A percentile compares a stretch with the other conserved stretches of the same genome.
phyloP scores from a whole-genome alignment of 2,329 filamentous ascomycete species.

The Clarireedia monteithiana region DNA sequence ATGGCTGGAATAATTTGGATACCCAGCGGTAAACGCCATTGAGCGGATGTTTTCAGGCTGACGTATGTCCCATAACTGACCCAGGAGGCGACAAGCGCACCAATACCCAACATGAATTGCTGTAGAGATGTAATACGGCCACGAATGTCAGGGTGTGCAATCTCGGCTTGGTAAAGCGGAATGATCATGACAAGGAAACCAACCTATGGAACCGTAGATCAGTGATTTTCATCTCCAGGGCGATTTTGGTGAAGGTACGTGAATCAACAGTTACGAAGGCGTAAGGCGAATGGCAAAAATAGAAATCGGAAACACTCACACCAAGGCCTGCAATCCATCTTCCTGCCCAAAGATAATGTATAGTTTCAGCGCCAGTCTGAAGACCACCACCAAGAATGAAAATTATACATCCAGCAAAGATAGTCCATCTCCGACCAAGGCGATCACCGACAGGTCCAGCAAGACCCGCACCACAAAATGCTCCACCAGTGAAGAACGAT shows the following conservation, averaged over 20 bases:
- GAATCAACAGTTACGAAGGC: no score
- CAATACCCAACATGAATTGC: constrained; percentile 77
- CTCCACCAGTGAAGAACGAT: constrained; percentile 66
- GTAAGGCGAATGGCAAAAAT: no score
- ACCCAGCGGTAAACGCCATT: constrained; percentile 34
- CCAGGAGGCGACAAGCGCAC: constrained; percentile 65
- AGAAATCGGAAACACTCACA: no score
- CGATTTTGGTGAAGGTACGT: no score
- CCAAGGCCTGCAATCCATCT: constrained; percentile 61
- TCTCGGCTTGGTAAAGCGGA: constrained; percentile 53
- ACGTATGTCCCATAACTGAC: constrained; percentile 54
- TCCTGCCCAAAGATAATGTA: constrained; percentile 60
- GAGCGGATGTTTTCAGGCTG: constrained; percentile 26
- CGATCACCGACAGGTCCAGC: constrained; percentile 43
- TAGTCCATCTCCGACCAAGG: constrained; percentile 64
- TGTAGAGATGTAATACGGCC: constrained; percentile 65
- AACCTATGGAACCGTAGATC: background rate
- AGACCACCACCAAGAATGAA: constrained; percentile 67
- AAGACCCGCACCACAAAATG: constrained; percentile 49
- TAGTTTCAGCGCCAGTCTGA: constrained; percentile 57
- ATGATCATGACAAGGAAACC: constrained; percentile 14
- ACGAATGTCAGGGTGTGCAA: constrained; percentile 70
- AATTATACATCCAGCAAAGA: constrained; percentile 60
- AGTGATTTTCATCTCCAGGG: no score
- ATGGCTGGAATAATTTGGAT: constrained; percentile 54